Percentiles rank a stretch among this genome's conserved stretches.
Conservation (phyloP, 2,329 filamentous ascomycete genomes). For the Dactylella cylindrospora region DNA sequence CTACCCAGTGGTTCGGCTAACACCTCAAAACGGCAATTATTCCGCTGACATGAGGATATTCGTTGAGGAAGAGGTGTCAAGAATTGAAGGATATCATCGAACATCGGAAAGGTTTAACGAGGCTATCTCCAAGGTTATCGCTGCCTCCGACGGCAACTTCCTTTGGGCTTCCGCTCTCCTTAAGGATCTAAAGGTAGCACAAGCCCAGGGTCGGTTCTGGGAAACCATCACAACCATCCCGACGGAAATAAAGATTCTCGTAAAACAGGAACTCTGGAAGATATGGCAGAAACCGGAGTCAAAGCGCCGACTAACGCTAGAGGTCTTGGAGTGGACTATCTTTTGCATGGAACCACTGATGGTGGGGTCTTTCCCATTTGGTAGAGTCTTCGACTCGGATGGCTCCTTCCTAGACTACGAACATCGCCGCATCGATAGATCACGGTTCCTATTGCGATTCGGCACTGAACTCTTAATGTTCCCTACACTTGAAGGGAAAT, state of each 20-base stretch:
- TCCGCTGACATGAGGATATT: conserved; percentile 41
- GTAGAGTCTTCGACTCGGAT: conserved; percentile 32
- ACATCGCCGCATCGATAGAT: conserved; percentile 37
- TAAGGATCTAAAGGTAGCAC: conserved; percentile 31
- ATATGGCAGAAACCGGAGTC: conserved; percentile 44
- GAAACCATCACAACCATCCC: conserved; percentile 37
- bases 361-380: conserved; percentile 35
- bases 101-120: conserved; percentile 24
- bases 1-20: conserved; percentile 36
- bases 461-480: conserved; percentile 39
- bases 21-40: conserved; percentile 23
- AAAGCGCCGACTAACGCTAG: conserved; percentile 25
- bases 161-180: conserved; percentile 34
- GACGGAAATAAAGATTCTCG: conserved; percentile 27
- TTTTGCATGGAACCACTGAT: conserved; percentile 42
- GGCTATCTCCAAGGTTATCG: conserved; percentile 37
- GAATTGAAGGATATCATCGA: conserved; percentile 37
- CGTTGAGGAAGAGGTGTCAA: conserved; percentile 36
- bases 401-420: conserved; percentile 43
- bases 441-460: conserved; percentile 34
- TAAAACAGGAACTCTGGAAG: conserved; percentile 40
- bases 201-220: conserved; percentile 39
- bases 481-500: conserved; percentile 33
- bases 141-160: conserved; percentile 41
- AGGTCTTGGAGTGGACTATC: conserved; percentile 41